Base-by-base conservation (phyloP, 352 stramenopile genomes). In the Phytophthora ramorum region DNA sequence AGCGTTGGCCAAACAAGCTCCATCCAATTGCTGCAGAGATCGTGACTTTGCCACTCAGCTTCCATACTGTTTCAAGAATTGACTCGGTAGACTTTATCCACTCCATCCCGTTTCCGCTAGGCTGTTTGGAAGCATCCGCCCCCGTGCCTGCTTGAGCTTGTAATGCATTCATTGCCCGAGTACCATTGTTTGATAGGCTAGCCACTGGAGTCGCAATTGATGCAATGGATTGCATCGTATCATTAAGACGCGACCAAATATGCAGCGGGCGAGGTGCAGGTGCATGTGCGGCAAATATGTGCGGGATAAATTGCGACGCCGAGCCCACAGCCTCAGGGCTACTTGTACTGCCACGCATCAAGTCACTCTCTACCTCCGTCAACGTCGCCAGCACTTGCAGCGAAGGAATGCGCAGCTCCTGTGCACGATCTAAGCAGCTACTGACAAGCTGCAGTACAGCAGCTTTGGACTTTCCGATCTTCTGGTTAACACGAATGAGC, bases 401-500 rank as follows among this genome's bases (percentile, higher is more conserved):
- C 24, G 83, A 82, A 43, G 78, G 71, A 40, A 92, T 62, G 7
- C 63, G 58, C 10, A 91, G 62, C 30, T 92, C 82, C 28, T 89
- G 80, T 9, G 80, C 72, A 19, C 81, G 79, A n/a, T 87, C 78
- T 26, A 92, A 71, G 40, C 78, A 86, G 51, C 72, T 91, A 0
- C 38, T 58, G 7, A 91, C 71, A 24, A 92, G 61, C 8, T 69
- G 69, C 3, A 84, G 20, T 3, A 91, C 78, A 52, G 76, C 61
- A 16, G 76, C 72, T 47, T 86, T 85, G 19, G 84, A 67, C 30
- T 81, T 85, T 0, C 93, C 87, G 3, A 79, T 70, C 28, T 80
- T 76, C 50, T 83, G 75, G 32, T 89, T 79, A n/a, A 92, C 73
- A 2, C 80, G 76, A 52, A 93, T 78, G 37, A 96, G 79, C 92